Conservation (phyloP, 1,284 basidiomycete species). For the Vanrija sp. region DNA sequence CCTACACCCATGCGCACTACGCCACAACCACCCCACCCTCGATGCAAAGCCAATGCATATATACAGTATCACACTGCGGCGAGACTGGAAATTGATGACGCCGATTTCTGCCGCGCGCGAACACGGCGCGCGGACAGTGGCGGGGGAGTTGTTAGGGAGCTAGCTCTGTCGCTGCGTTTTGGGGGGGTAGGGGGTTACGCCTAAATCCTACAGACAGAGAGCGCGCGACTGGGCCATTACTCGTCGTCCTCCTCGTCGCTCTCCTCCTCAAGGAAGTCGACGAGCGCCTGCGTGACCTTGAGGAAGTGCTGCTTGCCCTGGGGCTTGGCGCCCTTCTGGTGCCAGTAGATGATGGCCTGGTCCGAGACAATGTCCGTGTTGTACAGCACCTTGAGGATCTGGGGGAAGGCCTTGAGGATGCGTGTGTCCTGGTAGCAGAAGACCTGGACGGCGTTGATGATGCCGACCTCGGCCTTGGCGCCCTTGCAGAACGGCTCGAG, state of each 20-base stretch:
- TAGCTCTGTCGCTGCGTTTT: too few relatives aligned
- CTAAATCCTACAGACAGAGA: not conserved
- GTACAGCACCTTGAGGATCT: conserved; percentile 92
- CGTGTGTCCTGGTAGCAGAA: conserved; percentile 93
- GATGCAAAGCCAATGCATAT: too few relatives aligned
- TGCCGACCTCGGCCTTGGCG: conserved; percentile 81
- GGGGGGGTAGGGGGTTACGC: too few relatives aligned
- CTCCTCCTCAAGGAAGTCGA: conserved; percentile 59
- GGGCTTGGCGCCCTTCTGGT: conserved; percentile 90
- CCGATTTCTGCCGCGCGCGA: too few relatives aligned
- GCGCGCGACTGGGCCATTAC: conserved; percentile 4
- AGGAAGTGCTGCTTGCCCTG: conserved; percentile 93
- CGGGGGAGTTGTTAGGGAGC: too few relatives aligned
- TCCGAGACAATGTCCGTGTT: conserved; percentile 92
- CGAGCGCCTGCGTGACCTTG: conserved; percentile 78
- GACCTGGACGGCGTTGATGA: conserved; percentile 89
- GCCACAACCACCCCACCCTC: too few relatives aligned
- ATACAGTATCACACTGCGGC: too few relatives aligned
- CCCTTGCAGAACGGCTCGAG: conserved; percentile 82
- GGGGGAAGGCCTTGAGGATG: conserved; percentile 87
- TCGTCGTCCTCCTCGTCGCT: conserved; percentile 41
- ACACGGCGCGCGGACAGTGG: too few relatives aligned
- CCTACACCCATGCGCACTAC: too few relatives aligned
- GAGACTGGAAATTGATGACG: too few relatives aligned
- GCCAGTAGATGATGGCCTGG: conserved; percentile 96